Evolutionary conservation across 257 asterid genomes (phyloP).

Genomic region (Salvia miltiorrhiza): DNA sequence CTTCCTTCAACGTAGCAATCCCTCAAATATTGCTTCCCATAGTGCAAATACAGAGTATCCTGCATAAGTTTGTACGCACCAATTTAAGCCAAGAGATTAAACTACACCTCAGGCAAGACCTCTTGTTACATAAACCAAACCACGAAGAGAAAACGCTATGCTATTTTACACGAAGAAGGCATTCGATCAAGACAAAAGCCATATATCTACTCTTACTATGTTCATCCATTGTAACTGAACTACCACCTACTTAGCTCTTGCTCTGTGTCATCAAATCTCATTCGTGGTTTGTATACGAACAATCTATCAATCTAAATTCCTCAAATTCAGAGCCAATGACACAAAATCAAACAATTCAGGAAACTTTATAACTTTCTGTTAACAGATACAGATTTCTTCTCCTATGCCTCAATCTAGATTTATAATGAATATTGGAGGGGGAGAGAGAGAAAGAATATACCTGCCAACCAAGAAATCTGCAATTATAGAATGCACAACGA

Average conservation of each 20-base stretch:
- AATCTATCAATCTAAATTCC: too few relatives aligned
- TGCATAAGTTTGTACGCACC: slow-evolving; percentile 27
- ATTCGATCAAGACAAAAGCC: too few relatives aligned
- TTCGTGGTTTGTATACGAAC: too few relatives aligned
- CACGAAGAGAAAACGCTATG: background rate
- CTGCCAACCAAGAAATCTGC: slow-evolving; percentile 98
- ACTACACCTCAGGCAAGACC: background rate
- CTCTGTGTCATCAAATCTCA: too few relatives aligned
- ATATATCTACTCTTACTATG: too few relatives aligned
- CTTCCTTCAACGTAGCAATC: slow-evolving; percentile 97
- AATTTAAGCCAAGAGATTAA: background rate
- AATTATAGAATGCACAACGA: slow-evolving; percentile 83
- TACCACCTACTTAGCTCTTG: too few relatives aligned
- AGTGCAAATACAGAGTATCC: slow-evolving; percentile 90
- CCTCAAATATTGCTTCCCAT: slow-evolving; percentile 82
- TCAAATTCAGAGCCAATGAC: too few relatives aligned
- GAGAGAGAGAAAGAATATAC: slow-evolving; percentile 22
- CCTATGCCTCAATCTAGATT: too few relatives aligned
- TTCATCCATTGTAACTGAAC: too few relatives aligned
- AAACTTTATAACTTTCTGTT: too few relatives aligned
- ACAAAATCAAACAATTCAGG: too few relatives aligned
- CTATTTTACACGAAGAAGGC: background rate
- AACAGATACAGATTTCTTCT: too few relatives aligned
- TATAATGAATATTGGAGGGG: background rate
- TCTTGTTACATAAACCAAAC: background rate